Base-by-base conservation (phyloP, 1,284 basidiomycete genomes). In the Tremellales sp. region DNA sequence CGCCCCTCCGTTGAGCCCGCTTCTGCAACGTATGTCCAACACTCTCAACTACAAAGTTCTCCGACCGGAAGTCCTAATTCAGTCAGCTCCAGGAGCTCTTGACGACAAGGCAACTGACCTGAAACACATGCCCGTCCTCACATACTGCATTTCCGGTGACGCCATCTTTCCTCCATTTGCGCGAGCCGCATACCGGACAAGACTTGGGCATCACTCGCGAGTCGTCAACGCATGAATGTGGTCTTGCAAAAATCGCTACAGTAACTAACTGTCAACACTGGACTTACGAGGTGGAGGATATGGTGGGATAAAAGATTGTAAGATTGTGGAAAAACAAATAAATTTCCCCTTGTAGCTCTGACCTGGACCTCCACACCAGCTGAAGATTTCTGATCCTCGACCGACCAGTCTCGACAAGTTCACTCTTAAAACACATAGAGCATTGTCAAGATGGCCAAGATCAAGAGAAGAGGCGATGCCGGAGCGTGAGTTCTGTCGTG, bases 401-500 rank as follows among this genome's bases (percentile, higher is more conserved):
- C 22, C 46, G 13, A 39, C 12, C 24, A 29, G 12, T 42, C 15
- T 13, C 40, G n/a, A 21, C 35, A 25, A 48, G 10, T n/a, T 10
- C 29, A 33, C n/a, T 33, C 29, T 10, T n/a, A n/a, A n/a, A n/a
- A n/a, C n/a, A n/a, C n/a, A n/a, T n/a, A n/a, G n/a, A n/a, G n/a
- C n/a, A n/a, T n/a, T n/a, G n/a, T n/a, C n/a, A 64, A 42, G 36
- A 96, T 97, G 92, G 92, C 87, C 58, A 87, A 88, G 62, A 79
- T 96, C 70, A 86, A 84, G 76, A 83, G 84, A 73, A 91, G 87
- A 73, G 92, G 93, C 72, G 88, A 92, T 75, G 84, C 87, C 51
- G 90, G 91, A 42, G 89, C 89, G 40, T 73, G 46, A 65, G 70
- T 70, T 8, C 22, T 17, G n/a, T 24, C 7, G 3, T 10, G 3